These are phyloP conservation scores for Buddleja alternifolia DNA, from an alignment of 257 asterid genomes.

Conservation along the genomic window DNA sequence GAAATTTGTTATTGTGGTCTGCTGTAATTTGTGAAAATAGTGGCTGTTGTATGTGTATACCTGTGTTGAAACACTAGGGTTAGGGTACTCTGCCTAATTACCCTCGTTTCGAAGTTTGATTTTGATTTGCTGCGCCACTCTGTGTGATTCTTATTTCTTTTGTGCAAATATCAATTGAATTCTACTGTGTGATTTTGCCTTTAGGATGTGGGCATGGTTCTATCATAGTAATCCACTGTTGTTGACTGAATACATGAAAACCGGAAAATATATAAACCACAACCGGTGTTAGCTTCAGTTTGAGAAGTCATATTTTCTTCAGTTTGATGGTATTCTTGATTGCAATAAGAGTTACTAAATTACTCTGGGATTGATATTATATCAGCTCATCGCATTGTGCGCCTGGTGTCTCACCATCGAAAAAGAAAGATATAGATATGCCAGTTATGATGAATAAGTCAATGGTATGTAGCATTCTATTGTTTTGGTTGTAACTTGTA, in stretches of 20 bases:
- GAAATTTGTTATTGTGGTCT: no score
- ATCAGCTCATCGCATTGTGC: slow-evolving; percentile 29
- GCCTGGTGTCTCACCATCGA: slow-evolving; percentile 25
- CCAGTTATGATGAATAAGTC: slow-evolving; percentile 22
- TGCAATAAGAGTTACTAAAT: background rate
- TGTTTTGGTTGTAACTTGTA: background rate
- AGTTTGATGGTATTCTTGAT: background rate
- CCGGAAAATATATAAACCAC: no score
- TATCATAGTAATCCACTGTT: no score
- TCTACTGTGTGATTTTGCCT: background rate
- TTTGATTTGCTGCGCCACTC: background rate
- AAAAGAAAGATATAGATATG: slow-evolving; percentile 34
- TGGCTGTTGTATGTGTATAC: no score
- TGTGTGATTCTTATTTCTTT: background rate
- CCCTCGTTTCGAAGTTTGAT: background rate
- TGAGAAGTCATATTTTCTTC: background rate
- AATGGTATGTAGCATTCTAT: slow-evolving; percentile 34
- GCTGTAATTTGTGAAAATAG: no score
- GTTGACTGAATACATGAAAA: no score
- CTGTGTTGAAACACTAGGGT: background rate
- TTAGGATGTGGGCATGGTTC: background rate
- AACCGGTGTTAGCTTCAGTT: background rate
- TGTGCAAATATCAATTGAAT: background rate
- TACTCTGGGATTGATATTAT: background rate
- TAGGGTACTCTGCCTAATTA: background rate